Percentiles rank a stretch among this genome's conserved stretches.
These are phyloP conservation scores for Cynanchum wilfordii DNA, from an alignment of 257 asterid species.

Conservation along the genomic window DNA sequence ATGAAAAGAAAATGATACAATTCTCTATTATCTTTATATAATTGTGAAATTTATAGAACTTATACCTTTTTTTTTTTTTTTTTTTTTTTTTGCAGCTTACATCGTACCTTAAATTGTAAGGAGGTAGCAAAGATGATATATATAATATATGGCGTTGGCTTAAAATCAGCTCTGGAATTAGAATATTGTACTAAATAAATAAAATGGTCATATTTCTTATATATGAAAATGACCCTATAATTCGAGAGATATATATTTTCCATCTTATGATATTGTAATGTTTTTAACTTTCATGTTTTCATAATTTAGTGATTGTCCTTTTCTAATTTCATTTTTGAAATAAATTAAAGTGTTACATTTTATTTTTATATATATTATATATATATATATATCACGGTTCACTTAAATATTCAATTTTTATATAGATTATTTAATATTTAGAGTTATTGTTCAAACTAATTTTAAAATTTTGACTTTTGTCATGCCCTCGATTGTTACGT, in stretches of 20 bases:
- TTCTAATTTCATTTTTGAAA: neutral
- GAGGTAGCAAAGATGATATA: too few relatives aligned
- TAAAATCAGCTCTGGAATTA: neutral
- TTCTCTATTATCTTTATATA: neutral
- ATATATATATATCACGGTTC: too few relatives aligned
- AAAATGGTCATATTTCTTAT: neutral
- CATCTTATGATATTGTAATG: neutral
- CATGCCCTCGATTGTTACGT: too few relatives aligned
- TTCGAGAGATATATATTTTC: neutral
- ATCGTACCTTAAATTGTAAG: constrained; percentile 10
- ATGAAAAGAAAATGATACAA: too few relatives aligned
- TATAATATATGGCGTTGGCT: too few relatives aligned
- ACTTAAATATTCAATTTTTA: too few relatives aligned
- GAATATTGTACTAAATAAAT: neutral
- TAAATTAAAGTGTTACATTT: neutral
- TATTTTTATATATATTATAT: too few relatives aligned
- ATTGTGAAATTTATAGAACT: neutral
- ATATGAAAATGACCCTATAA: neutral
- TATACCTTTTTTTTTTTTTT: neutral
- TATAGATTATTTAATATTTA: too few relatives aligned
- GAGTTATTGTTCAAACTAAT: too few relatives aligned
- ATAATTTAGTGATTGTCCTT: neutral
- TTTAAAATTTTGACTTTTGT: too few relatives aligned
- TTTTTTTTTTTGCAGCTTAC: constrained; percentile 15
- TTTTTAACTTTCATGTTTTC: neutral